Conservation (phyloP, 306 rosid species). For the Prunus kanzakura region DNA sequence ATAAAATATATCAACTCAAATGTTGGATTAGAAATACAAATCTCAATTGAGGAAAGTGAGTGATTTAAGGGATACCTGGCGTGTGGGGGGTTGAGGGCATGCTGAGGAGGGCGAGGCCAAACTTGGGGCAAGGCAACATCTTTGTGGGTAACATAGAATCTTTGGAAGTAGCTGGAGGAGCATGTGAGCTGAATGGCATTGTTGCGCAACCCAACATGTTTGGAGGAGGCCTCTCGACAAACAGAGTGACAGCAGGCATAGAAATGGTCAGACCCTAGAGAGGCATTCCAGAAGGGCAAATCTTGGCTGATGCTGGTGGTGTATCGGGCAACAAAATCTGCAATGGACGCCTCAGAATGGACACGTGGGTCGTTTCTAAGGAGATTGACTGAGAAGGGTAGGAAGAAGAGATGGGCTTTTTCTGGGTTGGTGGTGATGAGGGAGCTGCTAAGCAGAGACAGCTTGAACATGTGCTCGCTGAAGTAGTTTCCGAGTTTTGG, state of each 20-base stretch:
- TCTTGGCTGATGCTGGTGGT: conserved; percentile 2
- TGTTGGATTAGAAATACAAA: background rate
- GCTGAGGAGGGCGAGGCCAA: conserved; percentile 29
- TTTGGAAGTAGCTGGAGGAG: conserved; percentile 36
- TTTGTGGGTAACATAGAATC: conserved; percentile 27
- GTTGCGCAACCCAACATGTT: conserved; percentile 10
- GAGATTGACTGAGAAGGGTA: conserved; percentile 33
- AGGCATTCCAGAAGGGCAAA: conserved; percentile 26
- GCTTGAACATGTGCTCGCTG: conserved; percentile 41
- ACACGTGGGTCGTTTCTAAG: conserved; percentile 29
- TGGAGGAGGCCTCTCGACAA: conserved; percentile 30
- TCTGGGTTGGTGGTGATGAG: conserved; percentile 13
- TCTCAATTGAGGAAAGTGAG: background rate
- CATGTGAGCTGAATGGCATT: conserved; percentile 37
- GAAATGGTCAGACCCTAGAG: conserved; percentile 30
- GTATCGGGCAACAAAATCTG: conserved; percentile 21
- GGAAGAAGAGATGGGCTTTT: conserved; percentile 28
- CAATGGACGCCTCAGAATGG: conserved; percentile 27
- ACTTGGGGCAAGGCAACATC: conserved; percentile 32
- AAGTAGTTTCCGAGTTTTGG: conserved; percentile 33
- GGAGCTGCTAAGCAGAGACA: conserved; percentile 20
- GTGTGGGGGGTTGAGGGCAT: conserved; percentile 21
- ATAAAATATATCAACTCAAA: background rate
- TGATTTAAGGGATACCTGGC: conserved; percentile 11
- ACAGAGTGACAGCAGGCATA: conserved; percentile 35